phyloP scores from a whole-genome alignment of 140 eudicot species.

The Flaveria floridana region DNA sequence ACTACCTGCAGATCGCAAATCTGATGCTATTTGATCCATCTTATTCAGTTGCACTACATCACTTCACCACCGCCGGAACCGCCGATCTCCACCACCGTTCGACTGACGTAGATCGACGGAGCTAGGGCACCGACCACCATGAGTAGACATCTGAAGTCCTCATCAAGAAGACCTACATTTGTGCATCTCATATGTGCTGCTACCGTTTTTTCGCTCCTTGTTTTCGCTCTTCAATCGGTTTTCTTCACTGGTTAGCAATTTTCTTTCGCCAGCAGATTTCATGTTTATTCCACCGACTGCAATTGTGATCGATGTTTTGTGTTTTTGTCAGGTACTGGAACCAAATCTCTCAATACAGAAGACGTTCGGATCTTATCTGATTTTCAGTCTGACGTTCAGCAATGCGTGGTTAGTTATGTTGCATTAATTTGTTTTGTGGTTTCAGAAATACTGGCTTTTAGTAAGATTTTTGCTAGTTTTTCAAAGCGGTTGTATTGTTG shows the following conservation, averaged over 20 bases:
- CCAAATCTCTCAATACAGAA: constrained; percentile 20
- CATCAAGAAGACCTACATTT: constrained; percentile 48
- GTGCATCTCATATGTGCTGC: constrained; percentile 66
- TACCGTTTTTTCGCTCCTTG: constrained; percentile 51
- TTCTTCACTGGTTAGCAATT: constrained; percentile 45
- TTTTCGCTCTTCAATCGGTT: constrained; percentile 63
- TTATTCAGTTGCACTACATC: constrained; percentile 10
- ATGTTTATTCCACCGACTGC: constrained; percentile 2
- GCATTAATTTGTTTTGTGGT: constrained; percentile 4
- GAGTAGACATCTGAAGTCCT: constrained; percentile 39
- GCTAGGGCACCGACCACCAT: constrained; percentile 33
- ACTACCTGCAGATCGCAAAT: constrained; percentile 19
- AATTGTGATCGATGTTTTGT: not conserved
- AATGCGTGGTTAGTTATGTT: constrained; percentile 73
- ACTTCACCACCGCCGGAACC: constrained; percentile 20
- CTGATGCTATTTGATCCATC: constrained; percentile 21
- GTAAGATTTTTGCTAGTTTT: constrained; percentile 11
- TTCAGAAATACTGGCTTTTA: not conserved
- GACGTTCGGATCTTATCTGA: constrained; percentile 58
- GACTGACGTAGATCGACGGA: constrained; percentile 26
- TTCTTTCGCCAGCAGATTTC: not conserved
- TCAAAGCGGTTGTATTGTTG: not conserved
- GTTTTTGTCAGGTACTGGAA: constrained; percentile 38
- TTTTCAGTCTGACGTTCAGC: constrained; percentile 76
- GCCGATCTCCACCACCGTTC: constrained; percentile 23